Base-by-base conservation (phyloP, 768 basidiomycete species). In the Hortiboletus flavorubellus region DNA sequence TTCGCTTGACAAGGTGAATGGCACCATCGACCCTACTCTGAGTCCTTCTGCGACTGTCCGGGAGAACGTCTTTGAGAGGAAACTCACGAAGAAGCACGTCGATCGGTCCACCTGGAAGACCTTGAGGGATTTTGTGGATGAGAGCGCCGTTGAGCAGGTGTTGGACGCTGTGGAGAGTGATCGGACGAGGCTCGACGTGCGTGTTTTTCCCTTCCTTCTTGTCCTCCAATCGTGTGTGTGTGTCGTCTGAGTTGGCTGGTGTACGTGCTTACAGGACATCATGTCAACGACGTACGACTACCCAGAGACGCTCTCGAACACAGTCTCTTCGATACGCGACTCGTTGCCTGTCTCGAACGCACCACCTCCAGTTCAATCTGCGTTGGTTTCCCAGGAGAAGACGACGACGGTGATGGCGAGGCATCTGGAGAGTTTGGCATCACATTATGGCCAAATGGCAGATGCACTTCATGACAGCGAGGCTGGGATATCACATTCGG, bases 101-200 rank as follows among this genome's bases (percentile, higher is more conserved):
- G 84, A 86, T 60, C 75, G 83, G 54, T 76, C 74, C 39, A 77
- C 74, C 33, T 92, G 91, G 91, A 93, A 91, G 76, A 89, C 87
- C 0, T 65, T 93, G 34, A 80, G 91, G 34, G 90, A 93, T 66
- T 93, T 93, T 68, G 88, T 92, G 35, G 89, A 92, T 61, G 91
- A 93, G 61, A 78, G 84, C 31, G 87, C 84, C 8, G 84, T 93
- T 37, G 91, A 93, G 50, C 87, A 89, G 58, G 78, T 84, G 18
- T 66, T 87, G 44, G 91, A 93, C 51, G 77, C 76, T 1, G 81
- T 93, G 46, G 91, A 93, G 62, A 78, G 74, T 52, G 88, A 91
- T 52, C 75, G 89, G 46, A 76, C 74, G 58, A 74, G 75, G 31
- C 72, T 93, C 37, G 90, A 93, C 54, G 90, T 89, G 58, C 52